Percentiles rank a stretch among this genome's conserved stretches.
Conservation (phyloP, 176 grass and related monocot species). For the Oropetium thomaeum region DNA sequence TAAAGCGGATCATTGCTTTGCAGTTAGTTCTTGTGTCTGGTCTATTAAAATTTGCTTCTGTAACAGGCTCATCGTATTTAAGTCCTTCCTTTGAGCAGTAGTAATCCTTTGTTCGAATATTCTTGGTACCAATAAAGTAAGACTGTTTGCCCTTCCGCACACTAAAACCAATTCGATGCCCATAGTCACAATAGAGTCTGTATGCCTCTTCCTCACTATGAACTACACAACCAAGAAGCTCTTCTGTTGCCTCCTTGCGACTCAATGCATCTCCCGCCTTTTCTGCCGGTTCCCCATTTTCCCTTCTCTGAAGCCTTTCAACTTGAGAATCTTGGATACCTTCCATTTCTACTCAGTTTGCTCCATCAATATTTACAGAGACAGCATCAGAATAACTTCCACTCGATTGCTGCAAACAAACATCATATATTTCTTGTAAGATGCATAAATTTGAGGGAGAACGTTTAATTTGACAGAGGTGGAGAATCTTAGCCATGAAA, state of each 20-base stretch:
- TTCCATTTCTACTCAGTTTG: constrained; percentile 43
- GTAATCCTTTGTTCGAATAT: constrained; percentile 80
- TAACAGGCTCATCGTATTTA: constrained; percentile 79
- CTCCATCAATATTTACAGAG: constrained; percentile 28
- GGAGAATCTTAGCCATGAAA: background rate
- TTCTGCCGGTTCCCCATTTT: constrained; percentile 47
- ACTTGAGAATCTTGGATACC: constrained; percentile 38
- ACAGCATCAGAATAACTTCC: background rate
- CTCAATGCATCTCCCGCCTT: constrained; percentile 47
- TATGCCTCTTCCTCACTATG: constrained; percentile 86
- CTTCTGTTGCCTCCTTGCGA: constrained; percentile 55
- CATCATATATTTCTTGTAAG: background rate
- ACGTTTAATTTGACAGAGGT: background rate
- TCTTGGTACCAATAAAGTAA: constrained; percentile 80
- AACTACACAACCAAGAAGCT: constrained; percentile 66
- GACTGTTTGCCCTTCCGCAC: constrained; percentile 88
- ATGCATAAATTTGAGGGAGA: background rate
- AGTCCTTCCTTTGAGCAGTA: constrained; percentile 94
- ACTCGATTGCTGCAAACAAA: background rate
- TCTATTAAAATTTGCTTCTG: constrained; percentile 74
- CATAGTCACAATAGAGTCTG: constrained; percentile 75
- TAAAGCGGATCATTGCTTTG: constrained; percentile 89
- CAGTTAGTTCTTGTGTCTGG: constrained; percentile 82
- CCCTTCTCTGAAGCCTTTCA: constrained; percentile 53
- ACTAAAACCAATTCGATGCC: constrained; percentile 81